Percentiles rank a stretch among this genome's conserved stretches.
phyloP scores from a whole-genome alignment of 345 rosid species.

The Euphorbia pulcherrima region DNA sequence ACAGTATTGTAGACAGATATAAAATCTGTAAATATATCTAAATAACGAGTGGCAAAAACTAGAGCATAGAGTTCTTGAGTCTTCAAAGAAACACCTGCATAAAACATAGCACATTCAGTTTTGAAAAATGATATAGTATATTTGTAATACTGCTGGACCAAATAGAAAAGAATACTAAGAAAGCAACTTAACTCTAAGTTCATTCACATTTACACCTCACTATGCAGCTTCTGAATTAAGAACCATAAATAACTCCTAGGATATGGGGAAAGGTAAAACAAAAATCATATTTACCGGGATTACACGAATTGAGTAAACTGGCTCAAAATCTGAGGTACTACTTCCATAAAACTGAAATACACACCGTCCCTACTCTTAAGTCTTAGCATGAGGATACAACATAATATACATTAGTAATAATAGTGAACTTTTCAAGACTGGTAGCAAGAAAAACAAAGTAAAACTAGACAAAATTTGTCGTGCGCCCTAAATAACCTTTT shows the following conservation, averaged over 20 bases:
- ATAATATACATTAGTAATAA: not conserved
- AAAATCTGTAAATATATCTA: conserved; percentile 73
- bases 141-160: not conserved
- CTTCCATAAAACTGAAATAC: not conserved
- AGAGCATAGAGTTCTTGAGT: conserved; percentile 77
- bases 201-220: not conserved
- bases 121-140: not conserved
- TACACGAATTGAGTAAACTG: not conserved
- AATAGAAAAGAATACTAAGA: not conserved
- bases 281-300: not conserved
- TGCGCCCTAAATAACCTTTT: not conserved
- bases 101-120: not conserved
- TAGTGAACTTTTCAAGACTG: not conserved
- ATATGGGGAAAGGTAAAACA: not conserved
- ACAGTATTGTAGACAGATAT: conserved; percentile 62
- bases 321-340: not conserved
- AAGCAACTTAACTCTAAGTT: not conserved
- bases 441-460: not conserved
- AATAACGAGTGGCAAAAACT: conserved; percentile 67
- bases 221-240: not conserved
- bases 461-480: not conserved
- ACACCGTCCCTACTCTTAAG: not conserved
- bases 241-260: not conserved
- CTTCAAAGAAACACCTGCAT: conserved; percentile 76
- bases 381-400: not conserved